Evolutionary conservation across 2,329 filamentous ascomycete species (phyloP).

Genomic region (Aspergillus sp.): DNA sequence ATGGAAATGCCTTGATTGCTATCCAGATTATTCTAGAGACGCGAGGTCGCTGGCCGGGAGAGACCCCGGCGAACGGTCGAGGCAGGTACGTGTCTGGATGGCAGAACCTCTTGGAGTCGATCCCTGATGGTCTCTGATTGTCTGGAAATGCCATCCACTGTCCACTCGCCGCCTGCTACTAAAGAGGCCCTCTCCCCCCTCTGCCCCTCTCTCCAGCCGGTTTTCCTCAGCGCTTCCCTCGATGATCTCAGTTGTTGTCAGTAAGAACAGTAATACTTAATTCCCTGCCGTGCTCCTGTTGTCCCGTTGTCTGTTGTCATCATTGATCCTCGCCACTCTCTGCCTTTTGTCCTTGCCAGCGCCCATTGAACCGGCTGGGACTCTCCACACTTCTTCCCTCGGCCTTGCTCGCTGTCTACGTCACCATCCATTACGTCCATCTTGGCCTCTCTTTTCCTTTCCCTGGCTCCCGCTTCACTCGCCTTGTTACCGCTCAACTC

Average conservation of each 20-base stretch:
- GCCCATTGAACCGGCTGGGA: not conserved
- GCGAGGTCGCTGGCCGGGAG: not conserved
- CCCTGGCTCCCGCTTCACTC: constrained; percentile 9
- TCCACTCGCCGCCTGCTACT: constrained; percentile 4
- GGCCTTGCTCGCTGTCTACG: not conserved
- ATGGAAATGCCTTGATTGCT: constrained; percentile 12
- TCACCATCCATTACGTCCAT: constrained; percentile 9
- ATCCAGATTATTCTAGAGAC: not conserved
- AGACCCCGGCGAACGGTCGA: not conserved
- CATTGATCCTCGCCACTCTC: not conserved
- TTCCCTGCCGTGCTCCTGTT: not conserved
- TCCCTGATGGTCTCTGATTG: not conserved
- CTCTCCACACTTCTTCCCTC: not conserved
- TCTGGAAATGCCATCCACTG: not conserved
- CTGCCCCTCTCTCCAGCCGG: constrained; percentile 5
- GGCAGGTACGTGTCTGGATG: not conserved
- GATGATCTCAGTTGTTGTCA: constrained; percentile 11
- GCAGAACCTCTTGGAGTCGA: not conserved
- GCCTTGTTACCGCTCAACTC: not conserved
- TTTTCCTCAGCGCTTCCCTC: not conserved
- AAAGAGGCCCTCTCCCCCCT: not conserved
- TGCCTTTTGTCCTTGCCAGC: not conserved
- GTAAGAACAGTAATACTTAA: constrained; percentile 14
- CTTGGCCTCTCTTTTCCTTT: constrained; percentile 18
- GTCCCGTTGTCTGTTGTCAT: not conserved